Evolutionary conservation across 345 rosid species (phyloP).

Genomic region (Toxicodendron radicans): DNA sequence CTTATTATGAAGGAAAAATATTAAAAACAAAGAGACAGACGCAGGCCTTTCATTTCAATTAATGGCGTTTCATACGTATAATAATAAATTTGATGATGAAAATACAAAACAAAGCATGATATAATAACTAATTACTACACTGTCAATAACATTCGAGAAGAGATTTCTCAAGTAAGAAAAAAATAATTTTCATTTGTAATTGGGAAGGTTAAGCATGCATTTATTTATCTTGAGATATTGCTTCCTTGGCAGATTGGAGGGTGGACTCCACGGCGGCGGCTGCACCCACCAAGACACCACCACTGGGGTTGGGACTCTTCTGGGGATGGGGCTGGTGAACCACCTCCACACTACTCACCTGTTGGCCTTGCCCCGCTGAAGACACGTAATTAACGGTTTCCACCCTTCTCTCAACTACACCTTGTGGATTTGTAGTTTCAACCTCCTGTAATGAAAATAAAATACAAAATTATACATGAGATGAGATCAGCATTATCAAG

Average conservation of each 20-base stretch:
- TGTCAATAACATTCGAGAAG: background rate
- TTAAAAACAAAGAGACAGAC: too few relatives aligned
- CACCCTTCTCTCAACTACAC: too few relatives aligned
- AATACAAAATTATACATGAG: too few relatives aligned
- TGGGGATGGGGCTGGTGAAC: too few relatives aligned
- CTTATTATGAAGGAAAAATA: too few relatives aligned
- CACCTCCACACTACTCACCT: too few relatives aligned
- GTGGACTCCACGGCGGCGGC: slow-evolving; percentile 56
- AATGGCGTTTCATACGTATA: background rate
- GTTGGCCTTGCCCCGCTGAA: too few relatives aligned
- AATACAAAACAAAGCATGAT: background rate
- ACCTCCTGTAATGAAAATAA: too few relatives aligned
- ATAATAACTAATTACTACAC: background rate
- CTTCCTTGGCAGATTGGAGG: slow-evolving; percentile 62
- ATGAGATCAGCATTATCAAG: too few relatives aligned
- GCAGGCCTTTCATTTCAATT: too few relatives aligned
- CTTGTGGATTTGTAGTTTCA: too few relatives aligned
- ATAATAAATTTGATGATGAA: background rate
- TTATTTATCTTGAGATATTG: slow-evolving; percentile 26
- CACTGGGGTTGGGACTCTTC: slow-evolving; percentile 43
- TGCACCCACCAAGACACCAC: slow-evolving; percentile 56
- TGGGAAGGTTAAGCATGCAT: background rate
- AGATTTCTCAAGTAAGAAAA: background rate
- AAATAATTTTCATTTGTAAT: background rate
- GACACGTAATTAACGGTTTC: too few relatives aligned